phyloP scores from a whole-genome alignment of 805 yeast species.

The Saccharomycopsis sp. region DNA sequence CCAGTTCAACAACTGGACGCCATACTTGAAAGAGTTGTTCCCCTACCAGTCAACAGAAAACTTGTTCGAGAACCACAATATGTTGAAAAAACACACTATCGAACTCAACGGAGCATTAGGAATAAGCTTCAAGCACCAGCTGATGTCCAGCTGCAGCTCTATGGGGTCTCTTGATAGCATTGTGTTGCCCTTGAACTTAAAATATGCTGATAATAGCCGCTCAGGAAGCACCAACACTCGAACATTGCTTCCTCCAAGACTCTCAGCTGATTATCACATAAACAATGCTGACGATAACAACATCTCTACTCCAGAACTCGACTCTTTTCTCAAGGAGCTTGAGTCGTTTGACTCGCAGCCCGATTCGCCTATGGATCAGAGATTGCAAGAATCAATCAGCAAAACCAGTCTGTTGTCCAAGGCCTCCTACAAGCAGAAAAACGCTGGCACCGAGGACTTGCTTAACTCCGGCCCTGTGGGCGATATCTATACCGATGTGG shows the following conservation, averaged over 20 bases:
- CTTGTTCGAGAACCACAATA: slow-evolving; percentile 79
- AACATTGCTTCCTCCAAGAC: slow-evolving; percentile 1
- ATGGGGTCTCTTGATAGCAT: not conserved
- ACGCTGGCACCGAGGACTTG: slow-evolving; percentile 10
- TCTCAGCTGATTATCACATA: not conserved
- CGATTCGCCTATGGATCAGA: not conserved
- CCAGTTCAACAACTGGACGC: slow-evolving; percentile 18
- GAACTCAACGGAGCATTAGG: slow-evolving; percentile 14
- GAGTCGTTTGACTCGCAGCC: slow-evolving; percentile 9
- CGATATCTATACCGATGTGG: not conserved
- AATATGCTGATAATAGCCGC: not conserved
- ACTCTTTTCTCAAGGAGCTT: slow-evolving; percentile 27
- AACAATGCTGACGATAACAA: not conserved
- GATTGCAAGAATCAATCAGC: not conserved
- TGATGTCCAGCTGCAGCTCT: not conserved
- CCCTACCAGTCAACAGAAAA: slow-evolving; percentile 50
- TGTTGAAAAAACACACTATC: slow-evolving; percentile 7
- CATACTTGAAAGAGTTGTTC: slow-evolving; percentile 15
- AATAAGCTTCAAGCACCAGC: slow-evolving; percentile 10
- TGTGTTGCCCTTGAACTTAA: not conserved
- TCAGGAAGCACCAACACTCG: not conserved
- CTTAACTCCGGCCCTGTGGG: not conserved
- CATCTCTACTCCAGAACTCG: slow-evolving; percentile 10
- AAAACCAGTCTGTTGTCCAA: slow-evolving; percentile 11
- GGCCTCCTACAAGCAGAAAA: slow-evolving; percentile 5